A percentile compares a stretch with the other conserved stretches of the same genome.
Evolutionary conservation across 2,329 filamentous ascomycete genomes (phyloP).

Genomic region (Colletotrichum truncatum): DNA sequence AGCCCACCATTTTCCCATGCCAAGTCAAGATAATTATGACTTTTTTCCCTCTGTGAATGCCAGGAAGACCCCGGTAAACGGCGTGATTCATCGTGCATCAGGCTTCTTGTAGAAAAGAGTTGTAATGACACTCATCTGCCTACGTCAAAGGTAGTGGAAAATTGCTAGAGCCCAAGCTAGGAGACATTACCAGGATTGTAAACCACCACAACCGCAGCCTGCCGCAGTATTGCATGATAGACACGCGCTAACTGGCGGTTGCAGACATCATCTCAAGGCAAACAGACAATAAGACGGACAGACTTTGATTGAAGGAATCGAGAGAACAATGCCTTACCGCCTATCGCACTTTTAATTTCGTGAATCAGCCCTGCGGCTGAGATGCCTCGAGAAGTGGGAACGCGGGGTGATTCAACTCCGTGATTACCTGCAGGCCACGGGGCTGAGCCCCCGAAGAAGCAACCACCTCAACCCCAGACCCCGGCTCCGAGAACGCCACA

Average conservation of each 20-base stretch:
- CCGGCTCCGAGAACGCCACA: background rate
- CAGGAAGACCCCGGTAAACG: no score
- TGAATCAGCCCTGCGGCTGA: background rate
- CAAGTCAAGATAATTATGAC: no score
- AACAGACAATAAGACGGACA: background rate
- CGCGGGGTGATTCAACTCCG: slow-evolving; percentile 4
- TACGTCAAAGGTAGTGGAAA: no score
- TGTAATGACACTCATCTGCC: no score
- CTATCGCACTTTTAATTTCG: background rate
- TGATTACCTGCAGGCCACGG: slow-evolving; percentile 2
- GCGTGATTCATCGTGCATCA: no score
- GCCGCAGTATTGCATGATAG: background rate
- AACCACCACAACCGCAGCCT: background rate
- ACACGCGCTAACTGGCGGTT: background rate
- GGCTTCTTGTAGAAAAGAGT: no score
- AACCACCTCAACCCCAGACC: slow-evolving; percentile 1
- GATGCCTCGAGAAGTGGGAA: background rate
- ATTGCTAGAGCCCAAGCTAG: no score
- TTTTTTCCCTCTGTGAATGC: no score
- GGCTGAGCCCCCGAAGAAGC: slow-evolving; percentile 5
- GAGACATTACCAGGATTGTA: no score
- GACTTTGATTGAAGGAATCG: background rate
- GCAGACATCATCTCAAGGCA: background rate
- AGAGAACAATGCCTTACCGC: background rate
- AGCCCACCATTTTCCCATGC: background rate